Evolutionary conservation across 768 basidiomycete species (phyloP), one percentile per base, ranked within the genome.

Genomic region (Megacollybia marginata): DNA sequence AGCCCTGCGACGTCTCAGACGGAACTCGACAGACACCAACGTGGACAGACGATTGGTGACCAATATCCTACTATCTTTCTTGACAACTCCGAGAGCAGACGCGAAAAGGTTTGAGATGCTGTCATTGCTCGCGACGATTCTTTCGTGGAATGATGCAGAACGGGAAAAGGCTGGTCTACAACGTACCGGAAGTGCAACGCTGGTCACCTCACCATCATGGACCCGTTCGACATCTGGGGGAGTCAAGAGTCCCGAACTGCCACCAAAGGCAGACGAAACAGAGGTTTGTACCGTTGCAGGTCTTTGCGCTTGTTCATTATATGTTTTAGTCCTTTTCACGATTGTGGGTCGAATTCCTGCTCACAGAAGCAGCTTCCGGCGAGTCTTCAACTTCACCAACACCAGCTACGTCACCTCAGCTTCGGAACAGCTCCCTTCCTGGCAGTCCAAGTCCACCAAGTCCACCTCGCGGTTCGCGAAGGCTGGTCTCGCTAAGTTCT

Each of bases 81-180:
- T 99, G 47, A 79, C 79, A 19, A 95, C 92, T 1, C 90, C 93
- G 5, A 83, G 96, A 5, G 88, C 83, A 31, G 96, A 99, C 65
- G 71, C 85, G 32, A 99, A 99, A 62, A 83, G 95, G 2, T 99
- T 95, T 64, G 96, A 99, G 67, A 98, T 99, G 85, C 78, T 99
- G 11, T 75, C 82, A 2, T 75, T 99, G 0, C 77, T 99, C 12
- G 78, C 89, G 4, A 88, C 92, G 10, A 84, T 99, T 49, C 77
- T 99, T n/a, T 82, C 80, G 1, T 99, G 96, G 96, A 75, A 79
- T 38, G 96, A 99, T 55, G 70, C 75, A 42, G 96, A 98, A 64
- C 82, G 90, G 33, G 92, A 93, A 66, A 89, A 82, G 54, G 95
- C 95, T 2, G 95, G 95, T 2, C 66, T 96, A 44, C 87, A 85